phyloP scores from a whole-genome alignment of 164 flowering plant genomes.

The Hamamelis virginiana region DNA sequence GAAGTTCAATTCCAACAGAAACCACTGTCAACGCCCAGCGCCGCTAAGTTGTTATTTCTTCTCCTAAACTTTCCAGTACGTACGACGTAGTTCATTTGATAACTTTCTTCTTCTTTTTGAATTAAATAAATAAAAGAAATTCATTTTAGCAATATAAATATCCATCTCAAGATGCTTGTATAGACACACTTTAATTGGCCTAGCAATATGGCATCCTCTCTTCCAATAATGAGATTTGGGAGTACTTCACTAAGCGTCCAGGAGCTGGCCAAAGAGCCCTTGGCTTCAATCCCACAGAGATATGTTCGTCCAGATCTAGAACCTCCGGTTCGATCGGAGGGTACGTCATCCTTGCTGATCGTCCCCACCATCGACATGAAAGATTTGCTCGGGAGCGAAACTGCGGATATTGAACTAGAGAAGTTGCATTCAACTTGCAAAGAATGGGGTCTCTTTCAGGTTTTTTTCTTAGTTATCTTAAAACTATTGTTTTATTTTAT shows the following conservation, averaged over 20 bases:
- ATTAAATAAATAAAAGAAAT: no score
- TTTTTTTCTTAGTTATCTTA: not conserved
- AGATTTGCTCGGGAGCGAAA: conserved; percentile 6
- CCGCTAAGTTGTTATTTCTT: no score
- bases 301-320: conserved; percentile 1
- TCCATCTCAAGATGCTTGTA: no score
- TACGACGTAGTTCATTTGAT: no score
- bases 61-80: no score
- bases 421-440: conserved; percentile 41
- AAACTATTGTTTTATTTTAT: no score
- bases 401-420: conserved; percentile 19
- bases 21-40: no score
- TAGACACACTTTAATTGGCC: no score
- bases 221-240: not conserved
- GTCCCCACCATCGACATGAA: conserved; percentile 26
- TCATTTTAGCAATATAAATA: no score
- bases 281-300: conserved; percentile 7
- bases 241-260: conserved; percentile 17
- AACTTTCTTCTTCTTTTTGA: no score
- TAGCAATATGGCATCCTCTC: no score
- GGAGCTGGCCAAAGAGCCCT: conserved; percentile 22
- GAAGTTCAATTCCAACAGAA: no score
- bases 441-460: conserved; percentile 56
- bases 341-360: not conserved
- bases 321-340: not conserved